A percentile compares a stretch with the other conserved stretches of the same genome.
phyloP scores from a whole-genome alignment of 1,284 basidiomycete genomes.

The Rhodotorula sp. region DNA sequence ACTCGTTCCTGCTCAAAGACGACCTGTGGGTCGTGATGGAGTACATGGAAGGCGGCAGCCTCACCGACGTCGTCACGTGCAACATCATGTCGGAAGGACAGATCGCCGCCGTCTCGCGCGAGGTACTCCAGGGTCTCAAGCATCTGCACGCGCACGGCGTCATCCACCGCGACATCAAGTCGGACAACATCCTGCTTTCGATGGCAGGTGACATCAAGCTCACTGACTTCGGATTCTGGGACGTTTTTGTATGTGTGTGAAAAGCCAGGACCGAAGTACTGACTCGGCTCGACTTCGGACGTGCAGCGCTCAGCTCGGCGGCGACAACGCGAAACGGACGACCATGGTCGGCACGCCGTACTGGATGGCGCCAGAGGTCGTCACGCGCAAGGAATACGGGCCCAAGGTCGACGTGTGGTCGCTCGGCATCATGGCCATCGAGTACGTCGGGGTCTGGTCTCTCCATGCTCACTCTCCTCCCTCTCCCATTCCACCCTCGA shows the following conservation, averaged over 20 bases:
- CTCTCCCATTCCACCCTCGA: no score
- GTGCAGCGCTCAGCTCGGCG: conserved; percentile 96
- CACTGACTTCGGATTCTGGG: conserved; percentile 62
- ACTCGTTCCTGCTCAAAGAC: conserved; percentile 95
- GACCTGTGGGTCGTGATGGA: conserved; percentile 99
- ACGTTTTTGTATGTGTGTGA: background rate
- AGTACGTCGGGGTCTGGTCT: conserved; percentile 54
- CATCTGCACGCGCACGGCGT: conserved; percentile 93
- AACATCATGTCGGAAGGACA: conserved; percentile 95
- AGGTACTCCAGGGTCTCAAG: conserved; percentile 69
- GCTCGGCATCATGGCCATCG: conserved; percentile 98
- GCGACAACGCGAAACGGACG: conserved; percentile 86
- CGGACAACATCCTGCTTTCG: conserved; percentile 90
- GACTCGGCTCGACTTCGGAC: conserved; percentile 72
- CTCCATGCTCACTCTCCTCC: background rate
- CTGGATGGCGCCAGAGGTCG: conserved; percentile 99
- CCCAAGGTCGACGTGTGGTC: conserved; percentile 99
- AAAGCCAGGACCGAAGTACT: background rate
- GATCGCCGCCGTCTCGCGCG: conserved; percentile 74
- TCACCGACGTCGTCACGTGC: conserved; percentile 98
- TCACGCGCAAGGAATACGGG: conserved; percentile 96
- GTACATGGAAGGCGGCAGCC: conserved; percentile 97
- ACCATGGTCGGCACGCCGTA: conserved; percentile 99
- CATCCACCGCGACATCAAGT: conserved; percentile 98
- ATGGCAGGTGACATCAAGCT: conserved; percentile 95